Evolutionary conservation across 495 filamentous ascomycete species (phyloP), one percentile per base, ranked within the genome.

Genomic region (Xylaria bambusicola): DNA sequence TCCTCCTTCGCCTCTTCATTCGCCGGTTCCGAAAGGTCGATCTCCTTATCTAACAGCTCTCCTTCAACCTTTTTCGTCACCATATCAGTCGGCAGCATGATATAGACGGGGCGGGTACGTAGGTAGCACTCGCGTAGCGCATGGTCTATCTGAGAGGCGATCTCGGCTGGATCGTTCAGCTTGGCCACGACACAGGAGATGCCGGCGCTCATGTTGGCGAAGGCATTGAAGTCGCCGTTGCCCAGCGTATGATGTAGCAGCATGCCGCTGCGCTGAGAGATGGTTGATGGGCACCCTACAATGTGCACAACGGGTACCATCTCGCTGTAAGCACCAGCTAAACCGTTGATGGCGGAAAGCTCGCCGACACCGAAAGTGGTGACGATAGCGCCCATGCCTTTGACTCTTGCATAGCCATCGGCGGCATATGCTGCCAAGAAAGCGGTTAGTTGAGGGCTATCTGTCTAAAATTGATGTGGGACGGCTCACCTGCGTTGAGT

Each of bases 191-290:
- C 82, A 68, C 86, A 89, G 6, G 90, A 88, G 61, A 97, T 86
- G 21, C 82, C 73, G 13, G 75, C 74, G 67, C 79, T 88, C 88
- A 97, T 97, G 60, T 86, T 81, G 61, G 83, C 77, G 67, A 94
- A 97, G n/a, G 89, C 90, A 56, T 88, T 84, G 72, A 89, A 94
- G 68, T 94, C 88, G 27, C 93, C 93, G 67, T 96, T 94, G 31
- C 92, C 93, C 13, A 98, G 86, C 1, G 93, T 96, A 73, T 98
- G 93, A 70, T 98, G 93, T 12, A 98, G 79, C n/a, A 95, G 77
- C 69, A 86, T 78, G 63, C 83, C 83, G 60, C 82, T 75, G 49
- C 73, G 75, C 66, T 88, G 85, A 6, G 82, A 80, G 42, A 77
- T 67, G 29, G 80, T 88, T 6, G 80, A 79, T 0, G 88, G 88